Base-by-base conservation (phyloP, 2,329 filamentous ascomycete genomes). In the Curvularia lunata region DNA sequence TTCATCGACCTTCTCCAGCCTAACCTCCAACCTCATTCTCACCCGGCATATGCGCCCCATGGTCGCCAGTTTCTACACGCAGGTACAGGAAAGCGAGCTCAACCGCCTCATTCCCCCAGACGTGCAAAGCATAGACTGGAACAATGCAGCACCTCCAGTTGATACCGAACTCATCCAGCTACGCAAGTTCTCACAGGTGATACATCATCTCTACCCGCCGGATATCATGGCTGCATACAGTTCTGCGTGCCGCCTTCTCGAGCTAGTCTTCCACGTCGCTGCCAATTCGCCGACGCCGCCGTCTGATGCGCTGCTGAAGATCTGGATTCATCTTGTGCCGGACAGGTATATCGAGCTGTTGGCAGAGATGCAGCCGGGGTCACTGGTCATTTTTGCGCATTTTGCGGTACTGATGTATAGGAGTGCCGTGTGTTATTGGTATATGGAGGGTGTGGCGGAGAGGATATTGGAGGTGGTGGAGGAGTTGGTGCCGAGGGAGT, bases 321-420 rank as follows among this genome's bases (percentile, higher is more conserved):
- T 71, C 9, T 73, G 68, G 68, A 59, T 69, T 5, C 67, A 71
- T 48, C 53, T 64, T 10, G 51, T 73, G 6, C 58, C 64, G 0
- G 62, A 68, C 13, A 62, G 67, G 32, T 73, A 72, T 28, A 43
- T 73, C 25, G 69, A 72, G 34, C 52, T 72, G 37, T 58, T 76
- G 8, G 66, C 64, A 12, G 64, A 70, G 38, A 63, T 64, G 34
- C 69, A 75, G 43, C 72, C 73, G 4, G 66, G 70, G 7, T 72
- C 73, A 18, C 52, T 77, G 48, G 69, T 77, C 48, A 73, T 78
- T 25, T 67, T 77, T 46, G 71, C 74, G 13, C 71, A 77, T 54
- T 77, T 71, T 51, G 75, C 72, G 21, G 71, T 77, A 9, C 52
- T 78, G 19, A 43, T 78, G 7, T 50, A 54, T 19, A 63, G 65